Base-by-base conservation (phyloP, 2,329 filamentous ascomycete species). In the Ophiosphaerella korrae region DNA sequence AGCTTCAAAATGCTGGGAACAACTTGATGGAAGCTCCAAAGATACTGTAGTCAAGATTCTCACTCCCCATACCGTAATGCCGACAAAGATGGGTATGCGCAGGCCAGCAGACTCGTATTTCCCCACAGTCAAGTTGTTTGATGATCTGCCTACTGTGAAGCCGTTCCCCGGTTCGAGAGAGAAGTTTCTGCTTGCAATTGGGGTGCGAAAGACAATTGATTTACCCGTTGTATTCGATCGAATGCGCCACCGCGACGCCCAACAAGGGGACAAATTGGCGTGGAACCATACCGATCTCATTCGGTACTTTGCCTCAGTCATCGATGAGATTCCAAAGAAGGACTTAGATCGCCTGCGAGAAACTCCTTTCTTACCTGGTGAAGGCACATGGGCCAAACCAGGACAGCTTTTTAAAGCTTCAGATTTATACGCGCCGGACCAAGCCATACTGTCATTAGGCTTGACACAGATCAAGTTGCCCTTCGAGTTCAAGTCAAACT, bases 261-360 rank as follows among this genome's bases (percentile, higher is more conserved):
- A 79, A n/a, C 55, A 73, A 2, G 68, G 76, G 16, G 81, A 82
- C 23, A 79, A 78, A 18, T 75, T 77, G 18, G 82, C 87, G 71
- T 96, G 90, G 90, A 97, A 91, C 50, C 93, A 97, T 69, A 86
- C 96, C 53, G 93, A 99, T 70, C 80, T 99, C 23, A 92, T 99
- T 73, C 93, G 92, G 63, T 99, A 99, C 64, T 83, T 99, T 37
- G 85, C 93, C 9, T 96, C 92, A 7, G 94, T 99, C 24, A 86
- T 85, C 53, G 84, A 89, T 45, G 94, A 99, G 62, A 97, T 99
- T 52, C 94, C 94, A 0, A 74, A 77, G 8, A 87, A 87, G 42
- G 94, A 99, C 70, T 82, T 97, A 47, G 86, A 84, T 58, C 89
- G 88, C 65, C 80, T 99, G 21, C 88, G 83, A 48, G 83, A 87